Conservation (phyloP, 805 yeast species). For the Ogataea ramenticola region DNA sequence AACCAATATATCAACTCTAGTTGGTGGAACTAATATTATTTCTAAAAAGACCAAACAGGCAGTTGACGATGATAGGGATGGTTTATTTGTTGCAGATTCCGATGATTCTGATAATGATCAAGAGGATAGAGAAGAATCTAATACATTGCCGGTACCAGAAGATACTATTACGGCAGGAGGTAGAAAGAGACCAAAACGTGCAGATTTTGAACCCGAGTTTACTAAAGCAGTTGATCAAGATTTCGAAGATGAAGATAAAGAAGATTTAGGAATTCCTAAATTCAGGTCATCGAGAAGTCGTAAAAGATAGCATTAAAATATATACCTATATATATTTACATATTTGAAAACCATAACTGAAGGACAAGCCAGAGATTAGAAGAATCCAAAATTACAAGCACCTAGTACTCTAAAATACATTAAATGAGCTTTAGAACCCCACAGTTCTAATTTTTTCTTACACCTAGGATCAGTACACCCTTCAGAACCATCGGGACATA, state of each 20-base stretch:
- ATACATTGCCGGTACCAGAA: background rate
- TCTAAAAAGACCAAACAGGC: background rate
- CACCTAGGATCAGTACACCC: slow-evolving; percentile 4
- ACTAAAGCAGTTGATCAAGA: background rate
- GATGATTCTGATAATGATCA: background rate
- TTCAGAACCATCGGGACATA: too few relatives aligned
- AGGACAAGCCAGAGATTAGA: too few relatives aligned
- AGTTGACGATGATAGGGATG: too few relatives aligned
- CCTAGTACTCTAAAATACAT: slow-evolving; percentile 11
- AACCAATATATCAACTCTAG: background rate
- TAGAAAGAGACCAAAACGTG: background rate
- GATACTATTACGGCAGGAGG: too few relatives aligned
- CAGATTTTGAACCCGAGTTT: background rate
- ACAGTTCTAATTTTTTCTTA: slow-evolving; percentile 3
- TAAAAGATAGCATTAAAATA: too few relatives aligned
- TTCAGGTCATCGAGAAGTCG: slow-evolving; percentile 20
- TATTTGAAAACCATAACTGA: too few relatives aligned
- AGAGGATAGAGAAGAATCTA: background rate
- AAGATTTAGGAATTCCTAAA: slow-evolving; percentile 23
- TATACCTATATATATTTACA: background rate
- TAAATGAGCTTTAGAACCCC: slow-evolving; percentile 8
- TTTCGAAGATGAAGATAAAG: slow-evolving; percentile 4
- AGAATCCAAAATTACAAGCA: slow-evolving; percentile 3
- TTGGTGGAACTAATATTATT: background rate
- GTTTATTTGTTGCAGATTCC: background rate